These are phyloP conservation scores for Paracamarosporium sp. DNA, from an alignment of 2,329 filamentous ascomycete genomes.

Conservation along the genomic window DNA sequence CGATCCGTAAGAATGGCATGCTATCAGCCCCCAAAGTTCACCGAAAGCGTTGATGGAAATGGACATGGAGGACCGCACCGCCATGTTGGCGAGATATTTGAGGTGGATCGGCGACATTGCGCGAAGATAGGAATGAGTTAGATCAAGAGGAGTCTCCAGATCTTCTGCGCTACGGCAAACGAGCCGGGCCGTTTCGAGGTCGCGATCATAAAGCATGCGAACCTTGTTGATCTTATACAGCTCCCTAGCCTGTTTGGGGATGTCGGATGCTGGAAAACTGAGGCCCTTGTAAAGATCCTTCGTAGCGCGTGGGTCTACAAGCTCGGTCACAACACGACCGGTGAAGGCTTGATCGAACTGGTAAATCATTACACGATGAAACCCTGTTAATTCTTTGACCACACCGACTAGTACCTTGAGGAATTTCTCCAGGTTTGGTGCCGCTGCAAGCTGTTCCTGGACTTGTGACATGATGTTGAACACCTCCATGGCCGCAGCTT, in stretches of 20 bases:
- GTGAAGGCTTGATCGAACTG: constrained; percentile 87
- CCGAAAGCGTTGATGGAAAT: constrained; percentile 88
- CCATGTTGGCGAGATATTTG: constrained; percentile 89
- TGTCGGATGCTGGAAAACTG: constrained; percentile 88
- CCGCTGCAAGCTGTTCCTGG: constrained; percentile 81
- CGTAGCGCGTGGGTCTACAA: constrained; percentile 80
- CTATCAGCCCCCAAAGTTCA: constrained; percentile 86
- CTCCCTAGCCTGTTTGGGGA: constrained; percentile 84
- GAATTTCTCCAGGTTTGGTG: constrained; percentile 73
- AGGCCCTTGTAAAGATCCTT: constrained; percentile 86
- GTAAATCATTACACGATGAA: constrained; percentile 92
- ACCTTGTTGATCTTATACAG: constrained; percentile 91
- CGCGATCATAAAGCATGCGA: constrained; percentile 83
- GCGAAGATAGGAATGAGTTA: constrained; percentile 83
- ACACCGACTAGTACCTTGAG: constrained; percentile 84
- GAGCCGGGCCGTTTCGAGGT: constrained; percentile 78
- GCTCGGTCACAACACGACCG: constrained; percentile 84
- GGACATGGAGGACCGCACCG: constrained; percentile 91
- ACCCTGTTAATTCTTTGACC: constrained; percentile 87
- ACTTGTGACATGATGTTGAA: constrained; percentile 93
- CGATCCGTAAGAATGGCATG: constrained; percentile 80
- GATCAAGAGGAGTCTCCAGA: constrained; percentile 76
- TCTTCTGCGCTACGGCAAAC: constrained; percentile 80
- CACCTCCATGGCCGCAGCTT: constrained; percentile 85
- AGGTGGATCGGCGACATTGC: constrained; percentile 91